Conservation (phyloP, 2,329 filamentous ascomycete species). For the Macrophomina pseudophaseolina region DNA sequence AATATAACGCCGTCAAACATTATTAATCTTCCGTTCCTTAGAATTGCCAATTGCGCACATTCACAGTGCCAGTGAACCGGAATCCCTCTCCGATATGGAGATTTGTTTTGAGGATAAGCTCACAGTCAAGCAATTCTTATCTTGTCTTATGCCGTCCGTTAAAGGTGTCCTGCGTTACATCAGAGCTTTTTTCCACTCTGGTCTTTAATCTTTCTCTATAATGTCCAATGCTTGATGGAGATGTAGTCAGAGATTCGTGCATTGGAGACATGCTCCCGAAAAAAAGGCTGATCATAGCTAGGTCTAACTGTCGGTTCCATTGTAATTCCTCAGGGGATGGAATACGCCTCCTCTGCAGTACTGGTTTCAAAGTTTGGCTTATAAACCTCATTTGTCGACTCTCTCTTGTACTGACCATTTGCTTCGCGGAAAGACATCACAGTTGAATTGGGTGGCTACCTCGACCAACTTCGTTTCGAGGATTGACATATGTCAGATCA, state of each 20-base stretch:
- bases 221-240: conserved; percentile 38
- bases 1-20: not conserved
- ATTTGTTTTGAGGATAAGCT: conserved; percentile 85
- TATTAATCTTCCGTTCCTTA: not conserved
- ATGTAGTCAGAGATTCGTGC: conserved; percentile 36
- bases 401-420: conserved; percentile 97
- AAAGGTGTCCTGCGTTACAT: conserved; percentile 52
- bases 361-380: conserved; percentile 87
- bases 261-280: too few relatives aligned
- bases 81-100: conserved; percentile 72
- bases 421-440: conserved; percentile 83
- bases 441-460: conserved; percentile 74
- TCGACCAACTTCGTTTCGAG: not conserved
- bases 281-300: conserved; percentile 25
- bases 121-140: conserved; percentile 73
- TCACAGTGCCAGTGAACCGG: conserved; percentile 36
- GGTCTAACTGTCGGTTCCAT: conserved; percentile 74
- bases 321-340: conserved; percentile 93
- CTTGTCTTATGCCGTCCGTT: conserved; percentile 65
- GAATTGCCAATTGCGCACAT: not conserved
- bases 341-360: conserved; percentile 92
- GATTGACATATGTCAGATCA: conserved; percentile 61
- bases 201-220: conserved; percentile 37
- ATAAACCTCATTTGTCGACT: conserved; percentile 89
- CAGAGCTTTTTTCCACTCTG: conserved; percentile 37